These are phyloP conservation scores for Kernera saxatilis DNA, from an alignment of 345 rosid genomes.

Conservation along the genomic window DNA sequence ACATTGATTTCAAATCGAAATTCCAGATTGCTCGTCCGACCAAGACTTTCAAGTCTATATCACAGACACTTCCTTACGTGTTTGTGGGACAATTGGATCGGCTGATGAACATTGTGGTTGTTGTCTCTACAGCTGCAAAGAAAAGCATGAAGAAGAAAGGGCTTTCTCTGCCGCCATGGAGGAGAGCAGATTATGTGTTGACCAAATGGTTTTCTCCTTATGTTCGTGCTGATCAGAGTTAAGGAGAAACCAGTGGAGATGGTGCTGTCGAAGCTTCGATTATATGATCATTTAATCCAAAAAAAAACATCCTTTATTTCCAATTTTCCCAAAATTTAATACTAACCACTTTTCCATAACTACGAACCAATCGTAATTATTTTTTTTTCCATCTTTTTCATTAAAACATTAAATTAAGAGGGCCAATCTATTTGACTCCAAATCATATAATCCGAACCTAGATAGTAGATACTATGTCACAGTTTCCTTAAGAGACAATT, in stretches of 20 bases:
- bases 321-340: no score
- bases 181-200: constrained; percentile 52
- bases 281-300: no score
- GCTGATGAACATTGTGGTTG: constrained; percentile 44
- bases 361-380: no score
- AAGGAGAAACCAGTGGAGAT: not conserved
- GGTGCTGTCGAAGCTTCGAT: no score
- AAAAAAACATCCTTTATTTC: no score
- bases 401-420: no score
- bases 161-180: constrained; percentile 78
- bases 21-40: constrained; percentile 73
- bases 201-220: constrained; percentile 67
- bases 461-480: no score
- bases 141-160: constrained; percentile 73
- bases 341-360: no score
- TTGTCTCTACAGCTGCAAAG: constrained; percentile 64
- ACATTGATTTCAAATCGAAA: constrained; percentile 67
- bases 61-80: constrained; percentile 51
- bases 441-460: no score
- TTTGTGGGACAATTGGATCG: constrained; percentile 69
- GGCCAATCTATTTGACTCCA: no score
- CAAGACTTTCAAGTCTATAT: constrained; percentile 43
- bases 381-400: no score
- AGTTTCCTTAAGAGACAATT: no score
- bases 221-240: constrained; percentile 15